Conservation (phyloP, 2,329 filamentous ascomycete species). For the Zymoseptoria pseudotritici region DNA sequence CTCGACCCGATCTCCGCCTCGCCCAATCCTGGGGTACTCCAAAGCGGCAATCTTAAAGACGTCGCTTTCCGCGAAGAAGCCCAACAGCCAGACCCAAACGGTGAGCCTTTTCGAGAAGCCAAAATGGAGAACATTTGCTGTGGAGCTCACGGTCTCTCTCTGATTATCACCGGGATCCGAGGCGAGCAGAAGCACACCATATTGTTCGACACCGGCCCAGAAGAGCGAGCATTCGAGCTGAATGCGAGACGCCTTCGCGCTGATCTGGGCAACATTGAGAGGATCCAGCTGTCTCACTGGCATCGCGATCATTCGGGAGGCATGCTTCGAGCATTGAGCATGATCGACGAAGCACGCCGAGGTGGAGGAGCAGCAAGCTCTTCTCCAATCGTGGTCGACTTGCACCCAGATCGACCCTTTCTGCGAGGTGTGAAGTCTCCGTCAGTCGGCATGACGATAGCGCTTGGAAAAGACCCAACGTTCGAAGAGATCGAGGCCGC, state of each 20-base stretch:
- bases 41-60: constrained; percentile 18
- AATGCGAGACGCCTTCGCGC: constrained; percentile 20
- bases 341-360: constrained; percentile 16
- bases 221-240: constrained; percentile 19
- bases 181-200: constrained; percentile 17
- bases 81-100: constrained; percentile 3
- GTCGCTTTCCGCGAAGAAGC: constrained; percentile 12
- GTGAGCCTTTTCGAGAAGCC: constrained; percentile 13
- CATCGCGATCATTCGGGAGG: constrained; percentile 25
- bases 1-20: constrained; percentile 23
- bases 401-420: constrained; percentile 21
- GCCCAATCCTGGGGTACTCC: constrained; percentile 15
- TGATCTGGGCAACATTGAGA: constrained; percentile 16
- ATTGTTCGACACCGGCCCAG: constrained; percentile 24
- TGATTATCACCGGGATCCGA: constrained; percentile 21
- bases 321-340: constrained; percentile 18
- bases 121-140: constrained; percentile 26
- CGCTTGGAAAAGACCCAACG: constrained; percentile 15
- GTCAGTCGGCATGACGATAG: constrained; percentile 5
- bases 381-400: constrained; percentile 15
- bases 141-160: constrained; percentile 22
- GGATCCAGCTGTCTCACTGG: constrained; percentile 22
- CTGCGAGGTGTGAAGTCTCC: constrained; percentile 18
- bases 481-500: constrained; percentile 21
- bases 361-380: background rate